Evolutionary conservation across 345 rosid species (phyloP).

Genomic region (Euclidium syriacum): DNA sequence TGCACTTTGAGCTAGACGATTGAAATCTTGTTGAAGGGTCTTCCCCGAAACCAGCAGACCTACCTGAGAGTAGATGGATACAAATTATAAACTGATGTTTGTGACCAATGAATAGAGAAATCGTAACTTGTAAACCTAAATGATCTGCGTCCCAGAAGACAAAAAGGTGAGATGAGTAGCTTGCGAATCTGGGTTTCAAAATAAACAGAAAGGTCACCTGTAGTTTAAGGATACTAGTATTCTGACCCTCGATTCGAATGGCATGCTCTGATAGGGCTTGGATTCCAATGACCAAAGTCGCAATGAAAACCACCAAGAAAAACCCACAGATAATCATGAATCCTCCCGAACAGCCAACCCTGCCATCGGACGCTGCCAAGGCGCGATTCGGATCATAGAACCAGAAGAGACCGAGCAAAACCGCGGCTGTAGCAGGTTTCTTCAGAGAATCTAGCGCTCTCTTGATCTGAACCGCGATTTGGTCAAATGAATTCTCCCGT

Average conservation of each 20-base stretch:
- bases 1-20: constrained; percentile 73
- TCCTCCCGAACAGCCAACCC: constrained; percentile 77
- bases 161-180: neutral
- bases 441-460: constrained; percentile 43
- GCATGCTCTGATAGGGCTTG: constrained; percentile 57
- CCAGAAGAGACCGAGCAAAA: constrained; percentile 55
- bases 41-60: constrained; percentile 83
- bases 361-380: constrained; percentile 84
- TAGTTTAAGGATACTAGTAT: constrained; percentile 78
- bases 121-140: neutral
- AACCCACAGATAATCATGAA: constrained; percentile 70
- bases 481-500: constrained; percentile 33
- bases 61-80: constrained; percentile 40
- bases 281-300: constrained; percentile 74
- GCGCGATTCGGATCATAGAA: constrained; percentile 51
- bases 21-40: constrained; percentile 73
- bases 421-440: constrained; percentile 56
- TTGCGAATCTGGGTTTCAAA: neutral
- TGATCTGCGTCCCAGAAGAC: neutral
- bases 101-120: neutral
- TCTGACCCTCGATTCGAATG: constrained; percentile 58
- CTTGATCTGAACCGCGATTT: constrained; percentile 22
- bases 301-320: constrained; percentile 72
- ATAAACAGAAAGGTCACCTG: constrained; percentile 44
- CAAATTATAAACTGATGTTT: neutral